Conservation (phyloP, 164 flowering plant species). For the Cinnamomum chago region DNA sequence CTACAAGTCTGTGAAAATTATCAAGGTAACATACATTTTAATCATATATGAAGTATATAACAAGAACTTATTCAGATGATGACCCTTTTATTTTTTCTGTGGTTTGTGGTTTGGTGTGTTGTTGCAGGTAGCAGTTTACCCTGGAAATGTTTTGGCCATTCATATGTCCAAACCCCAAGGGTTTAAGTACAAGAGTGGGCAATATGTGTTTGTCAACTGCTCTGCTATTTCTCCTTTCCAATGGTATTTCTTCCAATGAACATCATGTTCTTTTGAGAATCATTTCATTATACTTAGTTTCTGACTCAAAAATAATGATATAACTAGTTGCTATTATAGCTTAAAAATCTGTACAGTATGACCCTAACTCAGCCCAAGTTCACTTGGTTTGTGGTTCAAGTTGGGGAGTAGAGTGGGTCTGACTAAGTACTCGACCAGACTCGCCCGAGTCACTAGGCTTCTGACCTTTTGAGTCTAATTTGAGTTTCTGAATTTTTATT, state of each 20-base stretch:
- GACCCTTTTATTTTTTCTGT: neutral
- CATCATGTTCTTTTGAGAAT: neutral
- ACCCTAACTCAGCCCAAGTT: neutral
- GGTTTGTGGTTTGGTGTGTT: neutral
- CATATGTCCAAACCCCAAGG: slow-evolving; percentile 63
- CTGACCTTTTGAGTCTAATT: no score
- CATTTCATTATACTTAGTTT: neutral
- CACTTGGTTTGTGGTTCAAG: neutral
- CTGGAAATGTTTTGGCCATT: slow-evolving; percentile 54
- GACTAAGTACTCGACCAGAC: no score
- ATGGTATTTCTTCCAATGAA: slow-evolving; percentile 28
- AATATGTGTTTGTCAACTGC: slow-evolving; percentile 59
- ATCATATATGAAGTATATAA: neutral
- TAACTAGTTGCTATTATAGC: neutral
- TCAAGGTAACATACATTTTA: slow-evolving; percentile 30
- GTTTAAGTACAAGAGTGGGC: slow-evolving; percentile 62
- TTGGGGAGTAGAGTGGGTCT: no score
- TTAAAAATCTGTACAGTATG: neutral
- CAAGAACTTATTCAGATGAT: neutral
- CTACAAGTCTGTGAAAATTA: slow-evolving; percentile 33
- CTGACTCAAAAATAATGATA: neutral
- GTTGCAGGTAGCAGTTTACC: slow-evolving; percentile 58
- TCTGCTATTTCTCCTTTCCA: slow-evolving; percentile 54
- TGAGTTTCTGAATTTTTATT: no score
- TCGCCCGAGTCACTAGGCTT: no score